Evolutionary conservation across 805 yeast species (phyloP).

Genomic region (Candida nonsorbophila): DNA sequence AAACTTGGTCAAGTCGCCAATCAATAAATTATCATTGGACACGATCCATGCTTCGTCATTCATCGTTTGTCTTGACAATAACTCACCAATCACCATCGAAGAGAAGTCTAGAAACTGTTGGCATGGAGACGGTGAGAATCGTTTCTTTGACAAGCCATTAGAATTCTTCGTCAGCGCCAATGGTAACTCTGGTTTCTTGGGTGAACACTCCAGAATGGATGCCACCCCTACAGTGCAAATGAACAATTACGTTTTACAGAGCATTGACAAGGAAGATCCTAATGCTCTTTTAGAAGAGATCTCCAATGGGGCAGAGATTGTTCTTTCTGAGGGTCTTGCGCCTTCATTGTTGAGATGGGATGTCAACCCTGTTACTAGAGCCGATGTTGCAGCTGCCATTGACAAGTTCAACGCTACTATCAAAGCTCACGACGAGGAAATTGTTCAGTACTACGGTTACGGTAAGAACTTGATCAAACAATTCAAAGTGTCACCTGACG

Average conservation of each 20-base stretch:
- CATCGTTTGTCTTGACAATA: slow-evolving; percentile 70
- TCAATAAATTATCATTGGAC: slow-evolving; percentile 56
- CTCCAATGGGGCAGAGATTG: slow-evolving; percentile 8
- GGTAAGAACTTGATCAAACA: slow-evolving; percentile 85
- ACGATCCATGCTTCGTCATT: slow-evolving; percentile 75
- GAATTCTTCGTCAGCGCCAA: slow-evolving; percentile 78
- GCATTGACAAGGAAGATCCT: slow-evolving; percentile 46
- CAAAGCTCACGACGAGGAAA: slow-evolving; percentile 64
- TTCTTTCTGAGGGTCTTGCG: slow-evolving; percentile 5
- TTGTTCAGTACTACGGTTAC: slow-evolving; percentile 75
- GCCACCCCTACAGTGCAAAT: slow-evolving; percentile 91
- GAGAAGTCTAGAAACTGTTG: slow-evolving; percentile 82
- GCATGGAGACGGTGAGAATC: slow-evolving; percentile 93
- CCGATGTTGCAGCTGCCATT: slow-evolving; percentile 52
- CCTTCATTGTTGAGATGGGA: slow-evolving; percentile 46
- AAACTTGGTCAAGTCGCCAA: slow-evolving; percentile 53
- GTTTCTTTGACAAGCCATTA: slow-evolving; percentile 88
- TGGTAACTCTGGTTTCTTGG: slow-evolving; percentile 88
- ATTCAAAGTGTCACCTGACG: slow-evolving; percentile 88
- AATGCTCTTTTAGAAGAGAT: slow-evolving; percentile 22
- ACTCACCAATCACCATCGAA: slow-evolving; percentile 70
- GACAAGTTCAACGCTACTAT: slow-evolving; percentile 52
- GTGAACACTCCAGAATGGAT: slow-evolving; percentile 97
- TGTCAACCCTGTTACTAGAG: slow-evolving; percentile 45
- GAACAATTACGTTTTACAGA: slow-evolving; percentile 67